Base-by-base conservation (phyloP, 345 rosid genomes). In the Salix exigua region DNA sequence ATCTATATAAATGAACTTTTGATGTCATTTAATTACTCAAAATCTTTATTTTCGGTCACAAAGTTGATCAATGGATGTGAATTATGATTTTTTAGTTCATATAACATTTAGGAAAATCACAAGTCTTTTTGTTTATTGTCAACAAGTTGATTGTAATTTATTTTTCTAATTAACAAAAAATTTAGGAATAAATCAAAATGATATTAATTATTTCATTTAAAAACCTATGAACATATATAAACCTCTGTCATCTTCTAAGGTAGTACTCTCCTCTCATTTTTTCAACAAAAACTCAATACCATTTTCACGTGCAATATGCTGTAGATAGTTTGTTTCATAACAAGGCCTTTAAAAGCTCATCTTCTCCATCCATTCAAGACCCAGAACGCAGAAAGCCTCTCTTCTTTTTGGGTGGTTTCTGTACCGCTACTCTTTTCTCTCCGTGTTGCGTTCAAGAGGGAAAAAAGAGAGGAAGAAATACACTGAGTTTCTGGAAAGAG, bases 301-400 rank as follows among this genome's bases (percentile, higher is more conserved):
- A 79, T 76, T 83, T 58, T 88, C 88, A 86, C 89, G 85, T 84
- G 89, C 83, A 83, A 42, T 33, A 23, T 53, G 25, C 88, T 83
- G 86, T 86, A 79, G 77, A 78, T 65, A 44, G 9, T 58, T 69
- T 40, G 70, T 70, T 50, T 48, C 74, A 42, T 38, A 70, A 64
- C 1, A 73, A 72, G 79, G 80, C 73, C 83, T 85, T 80, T 81
- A 87, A 86, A 83, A 70, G 79, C 84, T 78, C 76, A 74, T 18
- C 37, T 78, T 75, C 80, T 73, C 71, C 81, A 50, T 61, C 78
- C 66, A 63, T 25, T 19, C 62, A 53, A n/a, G 70, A 80, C 68
- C 66, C 73, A 46, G 60, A 64, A 66, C 71, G 31, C 68, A 69
- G 46, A 53, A 23, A 48, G 31, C 61, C 72, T 33, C 51, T 65